Evolutionary conservation across 768 basidiomycete genomes (phyloP).

Genomic region (Lentinula raphanica): DNA sequence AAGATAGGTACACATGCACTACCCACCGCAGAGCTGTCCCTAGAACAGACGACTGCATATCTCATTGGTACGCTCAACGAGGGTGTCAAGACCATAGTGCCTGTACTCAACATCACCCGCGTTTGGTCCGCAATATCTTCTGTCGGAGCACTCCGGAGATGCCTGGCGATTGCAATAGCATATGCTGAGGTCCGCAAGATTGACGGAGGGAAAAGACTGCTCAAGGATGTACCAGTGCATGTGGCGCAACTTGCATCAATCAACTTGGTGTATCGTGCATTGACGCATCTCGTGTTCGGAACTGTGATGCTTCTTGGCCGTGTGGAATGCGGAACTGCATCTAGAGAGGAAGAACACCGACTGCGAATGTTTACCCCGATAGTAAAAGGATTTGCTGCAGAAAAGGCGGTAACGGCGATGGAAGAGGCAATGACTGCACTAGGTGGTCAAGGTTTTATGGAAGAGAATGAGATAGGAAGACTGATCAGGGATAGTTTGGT

Average conservation of each 20-base stretch:
- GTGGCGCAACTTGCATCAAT: constrained; percentile 59
- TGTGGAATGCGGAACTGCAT: constrained; percentile 50
- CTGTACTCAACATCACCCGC: constrained; percentile 75
- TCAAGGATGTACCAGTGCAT: constrained; percentile 55
- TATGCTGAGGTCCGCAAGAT: constrained; percentile 60
- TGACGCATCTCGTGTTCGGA: constrained; percentile 61
- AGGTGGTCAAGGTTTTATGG: constrained; percentile 82
- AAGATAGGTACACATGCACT: constrained; percentile 72
- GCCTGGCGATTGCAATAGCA: constrained; percentile 58
- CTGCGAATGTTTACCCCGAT: constrained; percentile 65
- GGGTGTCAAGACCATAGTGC: constrained; percentile 63
- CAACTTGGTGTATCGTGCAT: constrained; percentile 58
- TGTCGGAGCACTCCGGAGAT: constrained; percentile 53
- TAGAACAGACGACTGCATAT: constrained; percentile 56
- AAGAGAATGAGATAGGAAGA: constrained; percentile 68
- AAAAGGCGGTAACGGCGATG: constrained; percentile 57
- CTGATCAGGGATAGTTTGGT: constrained; percentile 65
- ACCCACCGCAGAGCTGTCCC: constrained; percentile 70
- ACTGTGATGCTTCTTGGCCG: constrained; percentile 55
- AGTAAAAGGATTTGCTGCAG: constrained; percentile 65
- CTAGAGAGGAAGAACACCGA: constrained; percentile 42
- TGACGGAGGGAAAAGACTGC: constrained; percentile 41
- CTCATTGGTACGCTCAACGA: constrained; percentile 53
- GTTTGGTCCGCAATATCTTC: constrained; percentile 53
- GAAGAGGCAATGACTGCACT: constrained; percentile 71